These are phyloP conservation scores for Hypholoma sublateritium DNA, from an alignment of 768 basidiomycete species.

Conservation along the genomic window DNA sequence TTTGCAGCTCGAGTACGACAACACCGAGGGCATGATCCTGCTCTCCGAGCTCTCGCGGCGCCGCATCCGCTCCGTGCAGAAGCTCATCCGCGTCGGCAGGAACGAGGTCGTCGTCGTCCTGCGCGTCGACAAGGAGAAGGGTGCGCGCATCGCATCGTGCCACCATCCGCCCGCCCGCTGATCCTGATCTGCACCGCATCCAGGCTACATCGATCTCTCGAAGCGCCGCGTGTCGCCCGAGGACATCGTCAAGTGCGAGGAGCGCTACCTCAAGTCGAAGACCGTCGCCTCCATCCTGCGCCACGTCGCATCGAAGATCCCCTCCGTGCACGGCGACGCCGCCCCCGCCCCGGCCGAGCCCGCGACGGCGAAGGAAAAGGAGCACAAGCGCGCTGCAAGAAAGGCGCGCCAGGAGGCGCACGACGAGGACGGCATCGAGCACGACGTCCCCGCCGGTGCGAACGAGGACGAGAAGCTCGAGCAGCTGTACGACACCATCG, in stretches of 20 bases:
- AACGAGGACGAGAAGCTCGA: conserved; percentile 84
- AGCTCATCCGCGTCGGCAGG: conserved; percentile 94
- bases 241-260: conserved; percentile 98
- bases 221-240: conserved; percentile 98
- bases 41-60: conserved; percentile 96
- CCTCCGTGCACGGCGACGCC: conserved; percentile 42
- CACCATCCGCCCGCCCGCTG: not conserved
- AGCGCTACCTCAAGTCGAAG: conserved; percentile 97
- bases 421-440: conserved; percentile 44
- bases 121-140: conserved; percentile 98
- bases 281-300: conserved; percentile 91
- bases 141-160: conserved; percentile 48
- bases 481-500: conserved; percentile 84
- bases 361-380: conserved; percentile 40
- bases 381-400: conserved; percentile 43
- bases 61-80: conserved; percentile 96
- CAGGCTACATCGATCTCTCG: conserved; percentile 98
- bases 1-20: conserved; percentile 92
- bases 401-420: conserved; percentile 44
- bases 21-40: conserved; percentile 99
- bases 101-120: conserved; percentile 99
- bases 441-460: conserved; percentile 38
- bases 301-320: conserved; percentile 85
- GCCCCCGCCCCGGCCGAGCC: conserved; percentile 21
- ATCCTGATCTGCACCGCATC: not conserved